Evolutionary conservation across 169 alveolate genomes (phyloP).

Genomic region (Plasmodium cynomolgi): DNA sequence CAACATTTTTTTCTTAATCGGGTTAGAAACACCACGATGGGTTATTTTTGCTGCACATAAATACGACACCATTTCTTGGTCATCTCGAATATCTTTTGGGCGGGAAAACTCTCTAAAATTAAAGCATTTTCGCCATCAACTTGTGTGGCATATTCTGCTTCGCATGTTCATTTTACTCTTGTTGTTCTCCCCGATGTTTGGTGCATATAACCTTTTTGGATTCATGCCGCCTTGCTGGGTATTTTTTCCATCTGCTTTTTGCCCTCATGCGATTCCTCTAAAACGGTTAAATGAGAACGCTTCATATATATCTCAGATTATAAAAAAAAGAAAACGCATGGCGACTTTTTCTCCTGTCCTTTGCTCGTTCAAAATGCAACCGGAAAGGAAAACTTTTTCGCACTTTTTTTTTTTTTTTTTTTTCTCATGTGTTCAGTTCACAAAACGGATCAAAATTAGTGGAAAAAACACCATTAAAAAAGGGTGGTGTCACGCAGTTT

Average conservation of each 20-base stretch:
- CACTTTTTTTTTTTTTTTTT: neutral
- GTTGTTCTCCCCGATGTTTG: neutral
- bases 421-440: neutral
- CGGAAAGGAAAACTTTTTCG: neutral
- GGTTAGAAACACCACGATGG: neutral
- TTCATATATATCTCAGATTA: neutral
- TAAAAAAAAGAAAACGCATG: neutral
- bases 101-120: neutral
- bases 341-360: neutral
- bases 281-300: neutral
- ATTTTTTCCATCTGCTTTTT: neutral
- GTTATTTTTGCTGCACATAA: neutral
- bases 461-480: neutral
- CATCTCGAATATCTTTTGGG: neutral
- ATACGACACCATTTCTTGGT: neutral
- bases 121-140: neutral
- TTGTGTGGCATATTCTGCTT: neutral
- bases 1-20: neutral
- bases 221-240: neutral
- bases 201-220: neutral
- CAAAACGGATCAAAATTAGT: neutral
- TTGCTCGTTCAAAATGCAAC: neutral
- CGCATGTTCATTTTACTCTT: neutral
- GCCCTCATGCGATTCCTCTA: neutral
- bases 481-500: neutral